phyloP scores from a whole-genome alignment of 495 filamentous ascomycete genomes.

The Tuber magnatum region DNA sequence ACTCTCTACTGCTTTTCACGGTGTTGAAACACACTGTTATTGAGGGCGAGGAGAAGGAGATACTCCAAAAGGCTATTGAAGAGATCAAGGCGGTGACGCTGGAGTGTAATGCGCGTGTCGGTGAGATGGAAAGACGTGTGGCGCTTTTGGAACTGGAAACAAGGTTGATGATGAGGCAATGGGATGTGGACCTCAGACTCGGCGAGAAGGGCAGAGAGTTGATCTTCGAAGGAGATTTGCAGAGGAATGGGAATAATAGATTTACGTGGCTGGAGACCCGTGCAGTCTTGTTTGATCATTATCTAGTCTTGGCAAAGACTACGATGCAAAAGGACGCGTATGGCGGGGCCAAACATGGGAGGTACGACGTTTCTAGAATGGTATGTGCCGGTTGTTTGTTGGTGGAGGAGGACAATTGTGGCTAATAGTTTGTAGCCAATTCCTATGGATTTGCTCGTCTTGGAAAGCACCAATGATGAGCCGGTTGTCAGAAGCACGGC shows the following conservation, averaged over 20 bases:
- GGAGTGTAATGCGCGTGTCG: conserved; percentile 92
- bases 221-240: conserved; percentile 81
- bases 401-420: neutral
- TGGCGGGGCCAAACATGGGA: conserved; percentile 64
- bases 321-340: conserved; percentile 58
- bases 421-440: conserved; percentile 55
- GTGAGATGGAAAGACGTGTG: conserved; percentile 87
- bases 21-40: conserved; percentile 74
- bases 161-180: conserved; percentile 76
- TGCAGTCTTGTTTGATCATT: conserved; percentile 92
- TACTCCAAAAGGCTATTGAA: conserved; percentile 78
- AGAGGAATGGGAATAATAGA: conserved; percentile 74
- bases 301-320: conserved; percentile 83
- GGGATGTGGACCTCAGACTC: conserved; percentile 86
- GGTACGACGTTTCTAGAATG: conserved; percentile 90
- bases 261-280: conserved; percentile 90
- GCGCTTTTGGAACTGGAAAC: conserved; percentile 73
- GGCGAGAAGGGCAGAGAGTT: conserved; percentile 86
- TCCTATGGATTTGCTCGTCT: conserved; percentile 87
- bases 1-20: conserved; percentile 72
- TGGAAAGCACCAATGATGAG: conserved; percentile 87
- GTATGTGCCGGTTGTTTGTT: conserved; percentile 45
- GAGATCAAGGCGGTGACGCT: conserved; percentile 86
- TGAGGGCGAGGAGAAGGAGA: conserved; percentile 85
- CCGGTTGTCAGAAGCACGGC: conserved; percentile 61